Percentiles rank a stretch among this genome's conserved stretches.
Evolutionary conservation across 768 basidiomycete species (phyloP).

Genomic region (Naganishia kalamii): DNA sequence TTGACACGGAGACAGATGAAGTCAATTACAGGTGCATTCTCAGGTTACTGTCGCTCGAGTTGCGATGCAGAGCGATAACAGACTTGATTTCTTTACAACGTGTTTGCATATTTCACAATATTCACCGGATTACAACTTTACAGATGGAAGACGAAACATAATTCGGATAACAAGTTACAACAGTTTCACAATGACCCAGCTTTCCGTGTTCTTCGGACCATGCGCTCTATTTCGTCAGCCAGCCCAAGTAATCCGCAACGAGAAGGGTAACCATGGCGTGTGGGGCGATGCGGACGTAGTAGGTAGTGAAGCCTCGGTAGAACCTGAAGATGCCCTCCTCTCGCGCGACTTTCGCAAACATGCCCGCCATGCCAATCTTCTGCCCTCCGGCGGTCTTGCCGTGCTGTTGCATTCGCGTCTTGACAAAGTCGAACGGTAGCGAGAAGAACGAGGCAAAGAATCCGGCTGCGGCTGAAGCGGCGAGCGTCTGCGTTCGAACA

Average conservation of each 20-base stretch:
- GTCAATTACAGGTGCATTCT: no score
- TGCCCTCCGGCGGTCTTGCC: constrained; percentile 17
- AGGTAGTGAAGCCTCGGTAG: constrained; percentile 24
- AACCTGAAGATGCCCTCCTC: constrained; percentile 23
- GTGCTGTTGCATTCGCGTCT: constrained; percentile 24
- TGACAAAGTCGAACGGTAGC: constrained; percentile 27
- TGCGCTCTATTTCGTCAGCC: constrained; percentile 19
- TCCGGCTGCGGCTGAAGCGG: constrained; percentile 21
- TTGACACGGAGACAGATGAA: no score
- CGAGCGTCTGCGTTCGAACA: constrained; percentile 13
- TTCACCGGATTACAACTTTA: no score
- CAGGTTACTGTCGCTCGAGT: no score
- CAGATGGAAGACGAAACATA: no score
- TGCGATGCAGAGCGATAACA: no score
- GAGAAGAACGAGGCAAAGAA: constrained; percentile 28
- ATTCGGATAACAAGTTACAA: not conserved
- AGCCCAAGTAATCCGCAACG: constrained; percentile 26
- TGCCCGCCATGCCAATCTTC: constrained; percentile 20
- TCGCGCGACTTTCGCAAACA: constrained; percentile 21
- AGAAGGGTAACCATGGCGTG: constrained; percentile 29
- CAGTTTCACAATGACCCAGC: not conserved
- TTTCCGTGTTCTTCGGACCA: not conserved
- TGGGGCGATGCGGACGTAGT: constrained; percentile 25
- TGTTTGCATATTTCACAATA: no score
- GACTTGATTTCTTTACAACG: no score